phyloP scores from a whole-genome alignment of 1,284 basidiomycete species.

The Ganoderma sinense region DNA sequence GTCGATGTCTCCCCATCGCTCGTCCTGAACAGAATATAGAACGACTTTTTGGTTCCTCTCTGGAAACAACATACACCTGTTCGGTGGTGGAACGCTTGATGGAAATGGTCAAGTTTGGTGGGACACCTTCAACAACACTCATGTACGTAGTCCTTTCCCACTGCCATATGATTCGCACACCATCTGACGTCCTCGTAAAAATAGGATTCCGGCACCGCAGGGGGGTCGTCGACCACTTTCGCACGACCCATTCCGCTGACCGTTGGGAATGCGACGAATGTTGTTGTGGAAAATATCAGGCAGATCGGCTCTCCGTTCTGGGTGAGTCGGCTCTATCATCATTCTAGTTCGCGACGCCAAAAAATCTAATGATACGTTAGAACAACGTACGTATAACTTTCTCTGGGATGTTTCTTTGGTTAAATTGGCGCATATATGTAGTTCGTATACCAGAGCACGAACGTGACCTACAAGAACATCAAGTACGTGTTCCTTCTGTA shows the following conservation, averaged over 20 bases:
- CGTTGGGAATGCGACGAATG: conserved; percentile 62
- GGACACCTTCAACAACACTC: conserved; percentile 39
- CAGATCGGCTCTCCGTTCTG: conserved; percentile 61
- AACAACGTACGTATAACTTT: conserved; percentile 42
- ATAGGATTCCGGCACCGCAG: conserved; percentile 47
- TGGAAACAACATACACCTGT: conserved; percentile 52
- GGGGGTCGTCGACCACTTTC: conserved; percentile 54
- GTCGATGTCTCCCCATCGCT: too few species aligned
- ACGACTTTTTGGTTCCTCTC: conserved; percentile 57
- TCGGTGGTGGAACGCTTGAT: conserved; percentile 36
- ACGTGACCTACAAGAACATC: conserved; percentile 43
- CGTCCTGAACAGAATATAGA: conserved; percentile 25
- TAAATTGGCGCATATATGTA: conserved; percentile 10
- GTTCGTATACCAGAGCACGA: conserved; percentile 44
- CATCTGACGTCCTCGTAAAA: conserved; percentile 1
- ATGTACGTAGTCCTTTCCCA: conserved; percentile 24
- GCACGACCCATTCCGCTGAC: conserved; percentile 68
- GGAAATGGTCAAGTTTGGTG: conserved; percentile 45
- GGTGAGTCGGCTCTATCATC: conserved; percentile 26
- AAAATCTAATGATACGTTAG: conserved; percentile 25
- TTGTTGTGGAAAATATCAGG: conserved; percentile 61
- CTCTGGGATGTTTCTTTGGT: not conserved
- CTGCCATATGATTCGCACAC: conserved; percentile 6
- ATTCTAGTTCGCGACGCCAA: not conserved
- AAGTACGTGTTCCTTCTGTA: conserved; percentile 27